Percentiles rank a stretch among this genome's conserved stretches.
Conservation (phyloP, 176 grass and related monocot species). For the Bonia amplexicaulis region DNA sequence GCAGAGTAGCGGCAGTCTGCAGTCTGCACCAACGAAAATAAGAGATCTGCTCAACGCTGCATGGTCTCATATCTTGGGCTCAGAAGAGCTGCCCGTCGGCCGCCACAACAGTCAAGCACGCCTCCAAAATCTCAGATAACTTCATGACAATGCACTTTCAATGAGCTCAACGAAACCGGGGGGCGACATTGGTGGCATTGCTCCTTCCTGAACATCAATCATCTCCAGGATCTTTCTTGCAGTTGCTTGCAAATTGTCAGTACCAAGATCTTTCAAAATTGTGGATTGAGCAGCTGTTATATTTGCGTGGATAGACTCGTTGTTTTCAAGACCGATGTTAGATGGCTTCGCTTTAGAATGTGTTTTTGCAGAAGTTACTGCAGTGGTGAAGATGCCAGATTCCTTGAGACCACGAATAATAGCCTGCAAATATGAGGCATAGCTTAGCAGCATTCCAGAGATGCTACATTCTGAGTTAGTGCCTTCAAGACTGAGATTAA, state of each 20-base stretch:
- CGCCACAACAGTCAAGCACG: background rate
- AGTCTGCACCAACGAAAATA: background rate
- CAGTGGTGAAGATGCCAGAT: conserved; percentile 68
- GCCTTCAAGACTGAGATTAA: background rate
- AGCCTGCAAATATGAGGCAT: conserved; percentile 43
- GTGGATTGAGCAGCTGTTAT: conserved; percentile 16
- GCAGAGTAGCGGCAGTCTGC: background rate
- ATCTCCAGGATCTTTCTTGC: conserved; percentile 79
- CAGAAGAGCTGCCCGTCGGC: background rate
- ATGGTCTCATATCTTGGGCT: background rate
- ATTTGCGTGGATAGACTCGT: conserved; percentile 41
- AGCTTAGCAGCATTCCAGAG: conserved; percentile 28
- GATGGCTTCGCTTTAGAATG: conserved; percentile 39
- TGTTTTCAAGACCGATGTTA: conserved; percentile 28
- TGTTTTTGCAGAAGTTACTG: conserved; percentile 70
- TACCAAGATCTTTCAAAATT: background rate
- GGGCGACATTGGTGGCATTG: conserved; percentile 71
- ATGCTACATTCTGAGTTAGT: background rate
- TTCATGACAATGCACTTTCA: conserved; percentile 10
- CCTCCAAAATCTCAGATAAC: background rate
- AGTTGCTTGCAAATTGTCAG: conserved; percentile 42
- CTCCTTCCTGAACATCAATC: conserved; percentile 41
- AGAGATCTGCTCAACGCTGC: background rate
- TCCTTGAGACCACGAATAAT: conserved; percentile 94
- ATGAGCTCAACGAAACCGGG: conserved; percentile 37